A percentile compares a stretch with the other conserved stretches of the same genome.
Conservation (phyloP, 2,329 filamentous ascomycete species). For the Fusarium subtropicale region DNA sequence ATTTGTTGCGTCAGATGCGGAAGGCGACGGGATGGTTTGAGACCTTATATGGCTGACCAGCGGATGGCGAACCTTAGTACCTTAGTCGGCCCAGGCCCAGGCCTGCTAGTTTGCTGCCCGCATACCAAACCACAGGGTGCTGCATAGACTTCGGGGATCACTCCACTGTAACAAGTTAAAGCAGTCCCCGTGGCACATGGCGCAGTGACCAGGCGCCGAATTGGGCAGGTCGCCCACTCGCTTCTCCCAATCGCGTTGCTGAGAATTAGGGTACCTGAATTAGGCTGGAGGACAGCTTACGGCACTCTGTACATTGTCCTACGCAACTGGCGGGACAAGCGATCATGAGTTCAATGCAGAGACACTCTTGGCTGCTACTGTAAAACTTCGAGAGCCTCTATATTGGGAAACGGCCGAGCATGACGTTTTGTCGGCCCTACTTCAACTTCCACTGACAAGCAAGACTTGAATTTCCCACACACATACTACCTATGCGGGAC, state of each 20-base stretch:
- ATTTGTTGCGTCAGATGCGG: conserved; percentile 27
- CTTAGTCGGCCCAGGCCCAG: not conserved
- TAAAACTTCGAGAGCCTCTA: not conserved
- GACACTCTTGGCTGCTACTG: not conserved
- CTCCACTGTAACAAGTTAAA: conserved; percentile 31
- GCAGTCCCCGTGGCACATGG: conserved; percentile 25
- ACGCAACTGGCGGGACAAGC: conserved; percentile 23
- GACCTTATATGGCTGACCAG: conserved; percentile 30
- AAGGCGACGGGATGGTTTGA: conserved; percentile 19
- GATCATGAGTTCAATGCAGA: conserved; percentile 5
- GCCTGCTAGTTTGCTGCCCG: conserved; percentile 23
- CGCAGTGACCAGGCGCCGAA: conserved; percentile 20
- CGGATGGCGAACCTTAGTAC: conserved; percentile 10
- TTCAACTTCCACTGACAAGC: not conserved
- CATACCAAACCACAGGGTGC: conserved; percentile 19
- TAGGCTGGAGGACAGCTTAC: not conserved
- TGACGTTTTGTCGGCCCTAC: conserved; percentile 8
- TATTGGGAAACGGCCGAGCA: not conserved
- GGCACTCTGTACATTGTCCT: conserved; percentile 12
- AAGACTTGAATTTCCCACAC: not conserved
- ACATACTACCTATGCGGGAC: not conserved
- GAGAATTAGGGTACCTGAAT: conserved; percentile 23
- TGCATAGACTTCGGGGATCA: conserved; percentile 20
- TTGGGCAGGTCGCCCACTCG: conserved; percentile 28
- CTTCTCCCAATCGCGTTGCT: conserved; percentile 27